A percentile compares a stretch with the other conserved stretches of the same genome.
Evolutionary conservation across 1,284 basidiomycete species (phyloP).

Genomic region (Austroboletus novae-zelandiae): DNA sequence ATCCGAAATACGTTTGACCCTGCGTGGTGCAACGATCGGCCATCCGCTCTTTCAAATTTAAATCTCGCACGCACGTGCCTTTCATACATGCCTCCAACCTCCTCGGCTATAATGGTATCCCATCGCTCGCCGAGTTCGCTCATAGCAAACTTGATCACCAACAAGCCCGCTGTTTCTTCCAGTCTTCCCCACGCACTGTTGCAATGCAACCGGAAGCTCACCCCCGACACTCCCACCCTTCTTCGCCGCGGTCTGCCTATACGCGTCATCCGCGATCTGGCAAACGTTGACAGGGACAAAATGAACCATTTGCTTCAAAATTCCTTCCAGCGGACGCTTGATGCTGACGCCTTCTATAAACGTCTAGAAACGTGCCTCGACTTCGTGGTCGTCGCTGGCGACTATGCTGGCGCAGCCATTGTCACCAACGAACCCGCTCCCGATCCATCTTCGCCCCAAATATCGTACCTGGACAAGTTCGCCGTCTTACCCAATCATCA

Average conservation of each 20-base stretch:
- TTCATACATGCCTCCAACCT: constrained; percentile 88
- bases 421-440: constrained; percentile 79
- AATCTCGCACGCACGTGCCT: constrained; percentile 88
- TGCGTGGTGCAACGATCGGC: constrained; percentile 78
- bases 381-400: constrained; percentile 93
- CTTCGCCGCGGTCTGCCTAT: constrained; percentile 88
- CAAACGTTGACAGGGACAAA: constrained; percentile 73
- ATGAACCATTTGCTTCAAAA: constrained; percentile 83
- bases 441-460: constrained; percentile 40
- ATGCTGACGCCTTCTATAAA: constrained; percentile 74
- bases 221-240: constrained; percentile 90
- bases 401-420: constrained; percentile 94
- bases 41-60: constrained; percentile 86
- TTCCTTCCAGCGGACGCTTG: constrained; percentile 78
- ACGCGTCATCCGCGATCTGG: constrained; percentile 68
- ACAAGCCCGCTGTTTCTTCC: constrained; percentile 95
- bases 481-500: constrained; percentile 93
- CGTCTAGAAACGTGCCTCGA: constrained; percentile 80
- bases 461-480: constrained; percentile 98
- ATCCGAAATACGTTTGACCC: constrained; percentile 85
- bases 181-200: constrained; percentile 92
- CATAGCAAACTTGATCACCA: constrained; percentile 97
- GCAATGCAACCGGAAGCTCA: constrained; percentile 80
- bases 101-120: constrained; percentile 94
- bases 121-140: constrained; percentile 95